These are phyloP conservation scores for Didymosphaeria variabile DNA, from an alignment of 2,329 filamentous ascomycete species.

Conservation along the genomic window DNA sequence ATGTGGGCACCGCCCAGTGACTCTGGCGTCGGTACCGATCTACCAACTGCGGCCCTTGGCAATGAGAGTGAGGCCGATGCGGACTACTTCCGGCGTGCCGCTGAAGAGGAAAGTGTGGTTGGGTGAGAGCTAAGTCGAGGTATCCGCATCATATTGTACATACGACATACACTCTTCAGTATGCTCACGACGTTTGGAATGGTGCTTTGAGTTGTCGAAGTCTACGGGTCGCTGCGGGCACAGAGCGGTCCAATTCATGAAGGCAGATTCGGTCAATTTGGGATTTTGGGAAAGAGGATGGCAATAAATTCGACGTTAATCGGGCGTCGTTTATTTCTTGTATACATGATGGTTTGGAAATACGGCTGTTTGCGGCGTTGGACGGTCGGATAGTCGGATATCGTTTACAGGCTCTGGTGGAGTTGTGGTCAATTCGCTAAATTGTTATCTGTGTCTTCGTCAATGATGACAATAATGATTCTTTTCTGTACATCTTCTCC, in stretches of 20 bases:
- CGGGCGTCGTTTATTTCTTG: not conserved
- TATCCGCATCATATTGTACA: not conserved
- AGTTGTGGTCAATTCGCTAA: not conserved
- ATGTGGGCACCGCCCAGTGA: constrained; percentile 40
- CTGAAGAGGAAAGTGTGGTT: constrained; percentile 50
- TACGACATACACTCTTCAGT: not conserved
- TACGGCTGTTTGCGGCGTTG: not conserved
- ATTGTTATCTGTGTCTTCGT: not conserved
- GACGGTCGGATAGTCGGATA: not conserved
- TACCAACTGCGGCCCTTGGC: constrained; percentile 42
- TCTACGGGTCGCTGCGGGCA: not conserved
- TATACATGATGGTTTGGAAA: not conserved
- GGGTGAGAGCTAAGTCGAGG: constrained; percentile 26
- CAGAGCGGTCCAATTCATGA: not conserved
- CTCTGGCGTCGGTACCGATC: constrained; percentile 50
- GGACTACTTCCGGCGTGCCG: constrained; percentile 48
- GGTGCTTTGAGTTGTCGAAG: not conserved
- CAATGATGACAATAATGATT: constrained; percentile 2
- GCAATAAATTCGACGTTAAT: not conserved
- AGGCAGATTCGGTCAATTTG: not conserved
- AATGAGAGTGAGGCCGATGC: constrained; percentile 36
- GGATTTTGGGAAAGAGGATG: not conserved
- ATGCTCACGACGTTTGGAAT: not conserved
- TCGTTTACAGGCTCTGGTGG: not conserved
- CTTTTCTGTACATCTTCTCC: not conserved